Evolutionary conservation across 805 yeast genomes (phyloP).

Genomic region (Tetrapisispora taiwanensis): DNA sequence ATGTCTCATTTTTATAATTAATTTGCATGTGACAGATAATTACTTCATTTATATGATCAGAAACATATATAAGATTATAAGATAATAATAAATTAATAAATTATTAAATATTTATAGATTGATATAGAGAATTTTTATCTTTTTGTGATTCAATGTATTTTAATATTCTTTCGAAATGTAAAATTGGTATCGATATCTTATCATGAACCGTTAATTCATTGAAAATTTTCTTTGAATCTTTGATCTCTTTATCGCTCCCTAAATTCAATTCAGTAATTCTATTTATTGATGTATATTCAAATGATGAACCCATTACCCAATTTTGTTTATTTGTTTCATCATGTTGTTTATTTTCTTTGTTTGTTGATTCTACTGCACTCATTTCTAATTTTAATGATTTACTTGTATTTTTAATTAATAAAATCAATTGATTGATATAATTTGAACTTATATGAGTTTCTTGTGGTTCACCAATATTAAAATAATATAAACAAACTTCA

Average conservation of each 20-base stretch:
- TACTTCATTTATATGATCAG: too few relatives aligned
- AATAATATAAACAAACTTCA: constrained; percentile 73
- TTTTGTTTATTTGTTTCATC: too few relatives aligned
- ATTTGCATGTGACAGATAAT: too few relatives aligned
- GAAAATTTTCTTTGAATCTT: too few relatives aligned
- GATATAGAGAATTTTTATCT: not conserved
- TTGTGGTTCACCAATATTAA: constrained; percentile 28
- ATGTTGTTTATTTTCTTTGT: not conserved
- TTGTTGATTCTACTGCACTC: not conserved
- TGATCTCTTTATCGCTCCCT: too few relatives aligned
- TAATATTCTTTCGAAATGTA: constrained; percentile 64
- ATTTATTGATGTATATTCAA: not conserved
- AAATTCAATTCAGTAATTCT: not conserved
- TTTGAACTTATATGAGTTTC: constrained; percentile 45
- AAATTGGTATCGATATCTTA: constrained; percentile 10
- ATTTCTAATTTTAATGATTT: constrained; percentile 29
- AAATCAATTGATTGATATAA: constrained; percentile 79
- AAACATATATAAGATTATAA: too few relatives aligned
- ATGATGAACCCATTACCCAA: not conserved
- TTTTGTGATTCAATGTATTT: constrained; percentile 39
- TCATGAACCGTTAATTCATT: not conserved
- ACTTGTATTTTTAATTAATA: constrained; percentile 60
- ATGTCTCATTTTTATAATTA: too few relatives aligned
- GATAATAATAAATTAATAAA: too few relatives aligned
- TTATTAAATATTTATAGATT: not conserved